Percentiles rank a stretch among this genome's conserved stretches.
phyloP scores from a whole-genome alignment of 495 filamentous ascomycete species.

The Rhypophila decipiens region DNA sequence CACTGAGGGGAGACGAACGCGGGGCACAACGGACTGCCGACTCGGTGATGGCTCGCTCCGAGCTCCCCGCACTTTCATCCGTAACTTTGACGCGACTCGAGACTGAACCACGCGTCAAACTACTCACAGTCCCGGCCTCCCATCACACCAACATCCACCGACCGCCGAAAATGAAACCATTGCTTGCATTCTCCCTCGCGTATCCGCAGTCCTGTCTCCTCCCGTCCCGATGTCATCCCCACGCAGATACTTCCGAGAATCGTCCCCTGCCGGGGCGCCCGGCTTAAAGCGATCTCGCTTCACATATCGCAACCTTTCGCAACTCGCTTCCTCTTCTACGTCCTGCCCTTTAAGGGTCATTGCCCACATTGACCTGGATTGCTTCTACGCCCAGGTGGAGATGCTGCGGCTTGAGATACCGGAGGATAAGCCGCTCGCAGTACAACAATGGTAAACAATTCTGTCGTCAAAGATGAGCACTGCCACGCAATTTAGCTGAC shows the following conservation, averaged over 20 bases:
- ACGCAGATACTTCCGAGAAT: conserved; percentile 28
- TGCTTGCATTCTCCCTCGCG: not conserved
- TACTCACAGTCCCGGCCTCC: not conserved
- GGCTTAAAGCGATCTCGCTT: conserved; percentile 60
- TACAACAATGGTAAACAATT: conserved; percentile 65
- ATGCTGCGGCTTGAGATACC: conserved; percentile 73
- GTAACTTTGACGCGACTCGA: not conserved
- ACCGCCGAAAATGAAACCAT: conserved; percentile 5
- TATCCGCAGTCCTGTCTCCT: not conserved
- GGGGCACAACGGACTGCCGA: too few species aligned
- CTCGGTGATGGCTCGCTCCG: too few species aligned
- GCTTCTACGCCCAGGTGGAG: conserved; percentile 97
- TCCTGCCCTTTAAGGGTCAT: conserved; percentile 78
- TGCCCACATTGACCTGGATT: conserved; percentile 92
- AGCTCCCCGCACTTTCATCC: too few species aligned
- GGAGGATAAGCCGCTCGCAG: conserved; percentile 75
- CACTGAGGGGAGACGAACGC: not conserved
- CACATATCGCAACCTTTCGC: conserved; percentile 74
- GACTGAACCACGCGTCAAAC: not conserved
- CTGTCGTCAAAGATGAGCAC: not conserved
- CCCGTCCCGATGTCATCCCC: conserved; percentile 19
- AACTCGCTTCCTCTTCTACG: conserved; percentile 63
- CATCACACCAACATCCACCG: not conserved
- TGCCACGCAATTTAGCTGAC: conserved; percentile 6
- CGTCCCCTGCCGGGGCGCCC: conserved; percentile 31